Evolutionary conservation across 2,329 filamentous ascomycete genomes (phyloP), one percentile per base, ranked within the genome.

Genomic region (Ilyonectria sp.): DNA sequence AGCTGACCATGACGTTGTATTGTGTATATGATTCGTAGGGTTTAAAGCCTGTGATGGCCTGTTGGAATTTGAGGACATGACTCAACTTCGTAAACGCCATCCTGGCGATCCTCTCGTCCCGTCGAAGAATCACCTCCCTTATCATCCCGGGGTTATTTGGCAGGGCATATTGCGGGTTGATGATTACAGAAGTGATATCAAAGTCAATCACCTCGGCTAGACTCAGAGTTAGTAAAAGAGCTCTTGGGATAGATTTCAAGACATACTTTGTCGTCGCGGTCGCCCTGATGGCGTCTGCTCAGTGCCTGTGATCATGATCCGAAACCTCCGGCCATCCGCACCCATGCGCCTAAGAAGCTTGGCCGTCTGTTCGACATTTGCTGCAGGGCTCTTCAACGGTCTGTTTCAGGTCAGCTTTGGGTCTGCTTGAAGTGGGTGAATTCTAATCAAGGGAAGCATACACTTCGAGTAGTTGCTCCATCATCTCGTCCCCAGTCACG

Each of bases 41-140:
- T 52, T 78, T 80, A 63, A 76, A 80, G 1, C 78, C 78, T 6
- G 76, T 80, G 10, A 80, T 58, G 3, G 75, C 78, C 52, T 80
- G 79, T 37, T 80, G 79, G 21, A 80, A 80, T 50, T 74, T 76
- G 2, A 79, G 60, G 21, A 76, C 68, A 37, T 79, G 74, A 15
- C 72, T 73, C 21, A 71, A 67, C 6, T 69, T 66, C 1, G 63
- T 70, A 19, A 80, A 80, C 1, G 72, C 60, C 17, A 80, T 65
- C 17, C 73, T 72, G 23, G 78, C 77, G 23, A 79, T 78, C 40
- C 76, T 70, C 55, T 80, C 77, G 21, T 79, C 76, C 11, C 76
- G 71, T 2, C 70, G 60, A 21, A 80, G 61, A 13, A 80, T 74
- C 23, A 80, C 72, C 33, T 80, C 78, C n/a, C 68, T 67, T 3